phyloP scores from a whole-genome alignment of 108 stramenopile genomes.

The Chaetoceros tenuissimus region DNA sequence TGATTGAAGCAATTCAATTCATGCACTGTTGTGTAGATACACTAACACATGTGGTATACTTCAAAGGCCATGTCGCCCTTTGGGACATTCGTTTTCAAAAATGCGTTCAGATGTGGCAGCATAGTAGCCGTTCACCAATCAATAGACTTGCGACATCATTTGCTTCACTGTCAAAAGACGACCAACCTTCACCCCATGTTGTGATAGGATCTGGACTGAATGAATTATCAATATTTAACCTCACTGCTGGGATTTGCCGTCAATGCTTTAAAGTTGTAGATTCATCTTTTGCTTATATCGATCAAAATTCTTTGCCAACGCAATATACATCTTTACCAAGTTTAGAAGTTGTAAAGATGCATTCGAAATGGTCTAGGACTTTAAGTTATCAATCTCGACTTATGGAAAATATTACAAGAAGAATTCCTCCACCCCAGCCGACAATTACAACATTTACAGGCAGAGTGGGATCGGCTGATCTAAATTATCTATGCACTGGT shows the following conservation, averaged over 20 bases:
- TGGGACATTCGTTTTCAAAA: slow-evolving; percentile 81
- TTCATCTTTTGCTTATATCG: slow-evolving; percentile 27
- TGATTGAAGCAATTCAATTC: slow-evolving; percentile 33
- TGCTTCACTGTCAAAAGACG: slow-evolving; percentile 23
- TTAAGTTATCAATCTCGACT: too few relatives aligned
- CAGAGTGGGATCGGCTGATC: slow-evolving; percentile 50
- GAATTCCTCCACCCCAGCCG: slow-evolving; percentile 8
- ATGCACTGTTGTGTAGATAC: slow-evolving; percentile 7
- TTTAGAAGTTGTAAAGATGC: slow-evolving; percentile 29
- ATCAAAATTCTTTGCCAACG: slow-evolving; percentile 23
- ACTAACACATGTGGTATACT: not conserved
- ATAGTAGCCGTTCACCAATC: slow-evolving; percentile 65
- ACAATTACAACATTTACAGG: slow-evolving; percentile 73
- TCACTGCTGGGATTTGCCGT: slow-evolving; percentile 61
- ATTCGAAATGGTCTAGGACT: not conserved
- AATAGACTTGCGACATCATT: slow-evolving; percentile 82
- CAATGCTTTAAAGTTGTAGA: slow-evolving; percentile 77
- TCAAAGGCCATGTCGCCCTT: slow-evolving; percentile 37
- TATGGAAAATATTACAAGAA: too few relatives aligned
- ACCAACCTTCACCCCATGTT: slow-evolving; percentile 47
- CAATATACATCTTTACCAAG: slow-evolving; percentile 25
- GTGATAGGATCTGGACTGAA: slow-evolving; percentile 85
- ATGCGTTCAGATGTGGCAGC: slow-evolving; percentile 83
- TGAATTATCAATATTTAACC: slow-evolving; percentile 89
- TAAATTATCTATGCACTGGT: slow-evolving; percentile 83